phyloP scores from a whole-genome alignment of 805 yeast genomes.

The Suhomyces tanzawaensis region DNA sequence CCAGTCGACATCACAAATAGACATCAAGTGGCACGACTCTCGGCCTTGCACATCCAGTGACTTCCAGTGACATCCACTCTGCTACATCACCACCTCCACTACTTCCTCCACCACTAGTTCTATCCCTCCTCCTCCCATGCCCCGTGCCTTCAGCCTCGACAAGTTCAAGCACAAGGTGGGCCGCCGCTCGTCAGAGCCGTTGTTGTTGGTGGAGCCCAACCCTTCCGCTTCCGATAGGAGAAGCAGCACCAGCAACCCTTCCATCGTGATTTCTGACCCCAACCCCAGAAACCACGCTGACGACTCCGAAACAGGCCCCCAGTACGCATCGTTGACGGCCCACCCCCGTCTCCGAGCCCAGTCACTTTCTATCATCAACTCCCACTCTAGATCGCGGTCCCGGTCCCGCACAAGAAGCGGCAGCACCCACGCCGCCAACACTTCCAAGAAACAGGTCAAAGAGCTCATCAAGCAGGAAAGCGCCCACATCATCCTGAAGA shows the following conservation, averaged over 20 bases:
- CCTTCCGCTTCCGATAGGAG: conserved; percentile 15
- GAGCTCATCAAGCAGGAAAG: conserved; percentile 41
- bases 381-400: conserved; percentile 10
- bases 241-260: conserved; percentile 21
- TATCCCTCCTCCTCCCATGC: conserved; percentile 3
- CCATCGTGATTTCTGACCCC: conserved; percentile 19
- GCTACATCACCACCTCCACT: no score
- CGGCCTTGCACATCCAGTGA: no score
- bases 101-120: conserved; percentile 1
- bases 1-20: no score
- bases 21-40: no score
- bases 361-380: conserved; percentile 7
- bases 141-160: conserved; percentile 17
- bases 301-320: neutral
- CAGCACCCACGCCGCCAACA: conserved; percentile 1
- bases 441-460: conserved; percentile 29
- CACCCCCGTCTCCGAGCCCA: conserved; percentile 7
- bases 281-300: conserved; percentile 1
- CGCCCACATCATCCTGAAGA: conserved; percentile 34
- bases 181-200: conserved; percentile 26
- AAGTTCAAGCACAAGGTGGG: conserved; percentile 28
- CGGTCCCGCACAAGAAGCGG: conserved; percentile 6
- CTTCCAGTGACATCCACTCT: no score
- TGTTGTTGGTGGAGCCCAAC: conserved; percentile 20
- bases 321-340: neutral